Evolutionary conservation across 495 filamentous ascomycete genomes (phyloP).

Genomic region (Rhypophila decipiens): DNA sequence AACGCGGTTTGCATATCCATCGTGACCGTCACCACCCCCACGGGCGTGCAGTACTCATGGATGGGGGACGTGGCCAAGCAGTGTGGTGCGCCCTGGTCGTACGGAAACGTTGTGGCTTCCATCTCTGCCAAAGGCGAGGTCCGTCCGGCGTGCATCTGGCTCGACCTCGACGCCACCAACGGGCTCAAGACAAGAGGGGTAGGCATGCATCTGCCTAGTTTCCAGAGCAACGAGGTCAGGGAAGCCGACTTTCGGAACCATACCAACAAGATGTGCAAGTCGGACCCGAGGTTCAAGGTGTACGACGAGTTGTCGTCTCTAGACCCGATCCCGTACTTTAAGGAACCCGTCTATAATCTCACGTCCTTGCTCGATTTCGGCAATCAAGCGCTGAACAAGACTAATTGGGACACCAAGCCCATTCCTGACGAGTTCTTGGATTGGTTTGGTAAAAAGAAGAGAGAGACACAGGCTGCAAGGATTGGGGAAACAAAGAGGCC

Average conservation of each 20-base stretch:
- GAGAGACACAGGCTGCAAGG: neutral
- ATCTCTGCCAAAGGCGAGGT: neutral
- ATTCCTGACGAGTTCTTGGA: no score
- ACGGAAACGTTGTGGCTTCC: neutral
- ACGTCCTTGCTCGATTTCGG: neutral
- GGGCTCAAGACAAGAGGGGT: neutral
- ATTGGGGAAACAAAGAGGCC: neutral
- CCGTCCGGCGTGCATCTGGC: neutral
- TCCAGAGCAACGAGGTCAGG: neutral
- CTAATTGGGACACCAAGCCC: no score
- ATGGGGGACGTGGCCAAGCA: neutral
- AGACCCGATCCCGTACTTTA: neutral
- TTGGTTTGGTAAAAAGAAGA: no score
- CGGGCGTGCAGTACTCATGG: neutral
- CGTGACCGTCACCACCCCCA: neutral
- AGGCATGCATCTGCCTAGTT: neutral
- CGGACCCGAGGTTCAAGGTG: neutral
- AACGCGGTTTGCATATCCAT: neutral
- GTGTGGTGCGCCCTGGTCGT: neutral
- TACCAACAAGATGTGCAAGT: neutral
- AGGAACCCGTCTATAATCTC: neutral
- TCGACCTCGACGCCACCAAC: neutral
- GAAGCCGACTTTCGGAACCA: neutral
- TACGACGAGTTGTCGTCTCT: neutral
- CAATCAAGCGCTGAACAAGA: neutral